phyloP scores from a whole-genome alignment of 2,329 filamentous ascomycete species.

The Aspergillus sp. region DNA sequence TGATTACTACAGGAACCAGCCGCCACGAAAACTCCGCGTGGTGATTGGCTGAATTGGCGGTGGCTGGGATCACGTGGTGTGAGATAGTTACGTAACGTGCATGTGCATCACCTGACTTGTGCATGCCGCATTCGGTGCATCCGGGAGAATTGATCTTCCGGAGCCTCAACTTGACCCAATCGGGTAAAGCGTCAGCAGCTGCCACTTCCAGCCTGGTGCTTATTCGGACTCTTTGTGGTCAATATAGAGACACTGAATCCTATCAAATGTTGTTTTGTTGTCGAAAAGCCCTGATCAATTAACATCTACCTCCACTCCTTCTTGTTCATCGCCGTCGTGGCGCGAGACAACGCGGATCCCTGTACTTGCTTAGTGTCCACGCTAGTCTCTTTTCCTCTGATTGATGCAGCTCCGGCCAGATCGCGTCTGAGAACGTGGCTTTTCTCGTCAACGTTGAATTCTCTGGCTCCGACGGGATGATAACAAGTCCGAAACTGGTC shows the following conservation, averaged over 20 bases:
- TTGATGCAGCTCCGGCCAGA: slow-evolving; percentile 26
- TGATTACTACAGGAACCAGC: slow-evolving; percentile 10
- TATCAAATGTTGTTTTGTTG: neutral
- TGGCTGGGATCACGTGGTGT: slow-evolving; percentile 33
- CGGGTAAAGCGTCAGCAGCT: slow-evolving; percentile 29
- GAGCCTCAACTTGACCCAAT: slow-evolving; percentile 16
- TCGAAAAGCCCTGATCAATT: neutral
- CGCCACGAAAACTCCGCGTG: slow-evolving; percentile 6
- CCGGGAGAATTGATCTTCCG: slow-evolving; percentile 18
- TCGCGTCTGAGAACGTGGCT: slow-evolving; percentile 30
- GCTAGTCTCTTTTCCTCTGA: slow-evolving; percentile 3
- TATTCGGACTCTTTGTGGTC: neutral
- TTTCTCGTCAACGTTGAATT: slow-evolving; percentile 7
- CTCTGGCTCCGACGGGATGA: slow-evolving; percentile 25
- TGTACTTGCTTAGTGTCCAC: slow-evolving; percentile 6
- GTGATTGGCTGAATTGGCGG: slow-evolving; percentile 11
- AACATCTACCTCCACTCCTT: neutral
- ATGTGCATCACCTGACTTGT: neutral
- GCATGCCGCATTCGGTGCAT: slow-evolving; percentile 9
- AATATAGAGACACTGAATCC: too few relatives aligned
- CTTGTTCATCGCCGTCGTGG: neutral
- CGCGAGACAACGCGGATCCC: neutral
- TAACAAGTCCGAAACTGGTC: slow-evolving; percentile 18
- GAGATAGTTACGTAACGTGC: slow-evolving; percentile 7
- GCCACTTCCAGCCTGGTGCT: neutral